These are phyloP conservation scores for Arthrobotrys sphaeroides DNA, from an alignment of 2,329 filamentous ascomycete genomes.

Conservation along the genomic window DNA sequence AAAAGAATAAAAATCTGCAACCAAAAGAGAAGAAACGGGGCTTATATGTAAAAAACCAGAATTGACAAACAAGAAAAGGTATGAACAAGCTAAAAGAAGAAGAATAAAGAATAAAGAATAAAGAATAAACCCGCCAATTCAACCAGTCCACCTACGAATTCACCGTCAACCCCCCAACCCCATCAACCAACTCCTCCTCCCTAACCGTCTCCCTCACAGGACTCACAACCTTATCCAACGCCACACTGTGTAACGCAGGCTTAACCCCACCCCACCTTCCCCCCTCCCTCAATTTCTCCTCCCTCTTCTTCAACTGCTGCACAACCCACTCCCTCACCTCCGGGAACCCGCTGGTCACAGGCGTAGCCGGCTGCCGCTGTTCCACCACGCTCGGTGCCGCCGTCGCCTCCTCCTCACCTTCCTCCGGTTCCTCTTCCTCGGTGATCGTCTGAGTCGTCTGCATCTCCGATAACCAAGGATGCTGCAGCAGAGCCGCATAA, in stretches of 20 bases:
- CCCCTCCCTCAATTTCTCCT: constrained; percentile 66
- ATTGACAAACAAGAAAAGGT: background rate
- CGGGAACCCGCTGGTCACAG: constrained; percentile 69
- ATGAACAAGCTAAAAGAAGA: background rate
- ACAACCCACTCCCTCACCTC: constrained; percentile 90
- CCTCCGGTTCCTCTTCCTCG: constrained; percentile 73
- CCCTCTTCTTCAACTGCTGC: constrained; percentile 73
- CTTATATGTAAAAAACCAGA: constrained; percentile 20
- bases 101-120: constrained; percentile 12
- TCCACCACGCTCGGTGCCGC: constrained; percentile 62
- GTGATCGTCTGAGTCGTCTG: constrained; percentile 78
- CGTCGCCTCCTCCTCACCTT: constrained; percentile 64
- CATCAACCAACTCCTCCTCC: constrained; percentile 32
- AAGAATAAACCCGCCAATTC: constrained; percentile 30
- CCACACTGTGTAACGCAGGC: constrained; percentile 87
- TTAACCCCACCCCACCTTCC: constrained; percentile 65
- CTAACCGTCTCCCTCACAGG: constrained; percentile 48
- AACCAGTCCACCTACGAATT: constrained; percentile 42
- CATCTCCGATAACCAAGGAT: constrained; percentile 83
- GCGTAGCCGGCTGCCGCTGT: constrained; percentile 55
- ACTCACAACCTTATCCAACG: constrained; percentile 77
- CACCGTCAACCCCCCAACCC: constrained; percentile 35
- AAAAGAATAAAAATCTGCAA: constrained; percentile 13
- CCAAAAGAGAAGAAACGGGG: constrained; percentile 42
- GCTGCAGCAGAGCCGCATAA: constrained; percentile 86